Evolutionary conservation across 2,329 filamentous ascomycete genomes (phyloP).

Genomic region (Colletotrichum spaethianum): DNA sequence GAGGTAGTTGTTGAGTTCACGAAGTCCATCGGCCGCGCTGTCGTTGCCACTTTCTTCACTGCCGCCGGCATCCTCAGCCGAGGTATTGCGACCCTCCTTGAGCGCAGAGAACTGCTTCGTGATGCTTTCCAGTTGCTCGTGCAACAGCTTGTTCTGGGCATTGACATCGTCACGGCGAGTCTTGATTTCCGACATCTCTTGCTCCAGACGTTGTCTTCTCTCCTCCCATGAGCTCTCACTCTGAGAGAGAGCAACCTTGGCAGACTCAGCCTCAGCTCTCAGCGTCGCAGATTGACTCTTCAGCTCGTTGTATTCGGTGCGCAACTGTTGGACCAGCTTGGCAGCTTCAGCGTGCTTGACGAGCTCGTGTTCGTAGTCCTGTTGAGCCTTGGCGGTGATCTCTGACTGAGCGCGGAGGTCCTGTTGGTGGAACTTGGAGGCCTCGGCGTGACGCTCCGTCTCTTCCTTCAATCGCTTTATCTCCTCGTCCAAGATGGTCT

Average conservation of each 20-base stretch:
- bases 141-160: constrained; percentile 90
- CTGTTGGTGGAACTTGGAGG: constrained; percentile 88
- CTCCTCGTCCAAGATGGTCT: constrained; percentile 82
- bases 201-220: constrained; percentile 83
- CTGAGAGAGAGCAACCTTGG: constrained; percentile 82
- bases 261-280: constrained; percentile 87
- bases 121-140: constrained; percentile 89
- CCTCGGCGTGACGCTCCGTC: constrained; percentile 82
- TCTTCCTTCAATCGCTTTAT: constrained; percentile 87
- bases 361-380: constrained; percentile 95
- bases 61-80: constrained; percentile 62
- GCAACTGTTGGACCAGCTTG: constrained; percentile 83
- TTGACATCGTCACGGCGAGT: constrained; percentile 86
- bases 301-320: constrained; percentile 84
- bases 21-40: constrained; percentile 76
- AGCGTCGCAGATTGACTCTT: constrained; percentile 83
- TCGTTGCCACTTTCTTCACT: constrained; percentile 56
- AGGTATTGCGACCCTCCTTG: constrained; percentile 67
- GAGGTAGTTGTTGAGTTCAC: constrained; percentile 92
- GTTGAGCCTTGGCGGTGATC: constrained; percentile 92
- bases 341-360: constrained; percentile 97
- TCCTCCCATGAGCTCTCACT: constrained; percentile 92
- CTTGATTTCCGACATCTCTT: constrained; percentile 85
- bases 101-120: constrained; percentile 83
- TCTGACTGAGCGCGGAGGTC: constrained; percentile 94